Conservation (phyloP, 176 grass and related monocot genomes). For the Rhipidocladum racemiflorum region DNA sequence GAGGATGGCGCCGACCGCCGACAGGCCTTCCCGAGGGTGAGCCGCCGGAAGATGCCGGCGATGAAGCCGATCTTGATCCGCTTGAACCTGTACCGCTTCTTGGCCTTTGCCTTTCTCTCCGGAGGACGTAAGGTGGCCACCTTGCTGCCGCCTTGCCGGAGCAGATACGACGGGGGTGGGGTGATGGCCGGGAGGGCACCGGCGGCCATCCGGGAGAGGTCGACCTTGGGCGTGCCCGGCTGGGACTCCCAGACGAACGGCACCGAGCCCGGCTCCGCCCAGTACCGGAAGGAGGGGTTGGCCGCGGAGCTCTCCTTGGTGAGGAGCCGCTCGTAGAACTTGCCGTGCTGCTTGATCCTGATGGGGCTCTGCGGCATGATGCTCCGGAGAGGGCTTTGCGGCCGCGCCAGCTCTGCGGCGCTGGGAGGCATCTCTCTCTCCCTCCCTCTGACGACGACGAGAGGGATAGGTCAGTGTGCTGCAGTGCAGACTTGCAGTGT, state of each 20-base stretch:
- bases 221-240: slow-evolving; percentile 71
- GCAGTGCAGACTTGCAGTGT: not conserved
- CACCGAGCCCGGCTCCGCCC: slow-evolving; percentile 60
- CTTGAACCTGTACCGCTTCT: slow-evolving; percentile 33
- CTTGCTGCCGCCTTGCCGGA: not conserved
- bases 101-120: not conserved
- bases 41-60: slow-evolving; percentile 42
- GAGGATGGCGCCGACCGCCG: not conserved
- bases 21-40: slow-evolving; percentile 32
- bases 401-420: slow-evolving; percentile 16
- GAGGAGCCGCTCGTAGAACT: slow-evolving; percentile 80
- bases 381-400: slow-evolving; percentile 27
- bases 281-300: slow-evolving; percentile 65
- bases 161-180: slow-evolving; percentile 61
- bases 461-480: not conserved
- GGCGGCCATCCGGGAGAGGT: slow-evolving; percentile 17
- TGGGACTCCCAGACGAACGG: slow-evolving; percentile 91
- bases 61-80: slow-evolving; percentile 41
- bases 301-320: slow-evolving; percentile 72
- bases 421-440: slow-evolving; percentile 30
- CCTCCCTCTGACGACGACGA: not conserved
- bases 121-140: not conserved
- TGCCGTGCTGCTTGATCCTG: slow-evolving; percentile 71
- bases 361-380: slow-evolving; percentile 55
- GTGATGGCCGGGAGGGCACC: slow-evolving; percentile 55